phyloP scores from a whole-genome alignment of 1,139 yeast species.

The Hemisphaericaspora subhashii region DNA sequence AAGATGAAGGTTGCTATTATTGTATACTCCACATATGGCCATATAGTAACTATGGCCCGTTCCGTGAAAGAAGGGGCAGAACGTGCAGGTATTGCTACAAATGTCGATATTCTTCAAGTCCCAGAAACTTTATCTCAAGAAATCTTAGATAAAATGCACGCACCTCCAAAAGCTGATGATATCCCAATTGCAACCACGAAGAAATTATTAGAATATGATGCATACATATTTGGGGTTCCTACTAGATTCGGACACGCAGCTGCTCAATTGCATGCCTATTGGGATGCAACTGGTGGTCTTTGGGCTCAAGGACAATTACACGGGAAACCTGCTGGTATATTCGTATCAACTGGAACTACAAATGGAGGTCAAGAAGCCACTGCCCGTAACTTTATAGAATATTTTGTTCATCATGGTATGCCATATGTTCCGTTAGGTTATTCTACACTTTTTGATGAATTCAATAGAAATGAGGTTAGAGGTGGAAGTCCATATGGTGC shows the following conservation, averaged over 20 bases:
- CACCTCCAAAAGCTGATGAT: conserved; percentile 35
- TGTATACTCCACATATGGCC: conserved; percentile 65
- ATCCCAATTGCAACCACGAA: conserved; percentile 44
- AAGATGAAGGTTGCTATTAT: conserved; percentile 48
- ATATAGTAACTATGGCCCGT: conserved; percentile 50
- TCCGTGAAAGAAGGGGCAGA: conserved; percentile 44
- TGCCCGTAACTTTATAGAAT: conserved; percentile 32
- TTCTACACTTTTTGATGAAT: conserved; percentile 31
- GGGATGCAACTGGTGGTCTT: conserved; percentile 48
- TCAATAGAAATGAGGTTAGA: conserved; percentile 38
- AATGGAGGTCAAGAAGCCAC: conserved; percentile 54
- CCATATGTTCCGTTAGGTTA: conserved; percentile 51
- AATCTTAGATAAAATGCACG: conserved; percentile 39
- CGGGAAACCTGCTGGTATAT: conserved; percentile 50
- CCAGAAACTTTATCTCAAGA: conserved; percentile 49
- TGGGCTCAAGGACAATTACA: conserved; percentile 51
- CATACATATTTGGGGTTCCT: conserved; percentile 50
- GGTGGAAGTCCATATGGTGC: conserved; percentile 57
- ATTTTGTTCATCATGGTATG: conserved; percentile 52
- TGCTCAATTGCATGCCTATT: conserved; percentile 45
- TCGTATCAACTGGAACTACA: conserved; percentile 46
- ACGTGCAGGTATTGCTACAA: conserved; percentile 28
- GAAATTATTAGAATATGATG: conserved; percentile 42
- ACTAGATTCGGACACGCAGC: conserved; percentile 51
- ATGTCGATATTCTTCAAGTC: conserved; percentile 47